Base-by-base conservation (phyloP, 2,329 filamentous ascomycete species). In the Fusarium udum region DNA sequence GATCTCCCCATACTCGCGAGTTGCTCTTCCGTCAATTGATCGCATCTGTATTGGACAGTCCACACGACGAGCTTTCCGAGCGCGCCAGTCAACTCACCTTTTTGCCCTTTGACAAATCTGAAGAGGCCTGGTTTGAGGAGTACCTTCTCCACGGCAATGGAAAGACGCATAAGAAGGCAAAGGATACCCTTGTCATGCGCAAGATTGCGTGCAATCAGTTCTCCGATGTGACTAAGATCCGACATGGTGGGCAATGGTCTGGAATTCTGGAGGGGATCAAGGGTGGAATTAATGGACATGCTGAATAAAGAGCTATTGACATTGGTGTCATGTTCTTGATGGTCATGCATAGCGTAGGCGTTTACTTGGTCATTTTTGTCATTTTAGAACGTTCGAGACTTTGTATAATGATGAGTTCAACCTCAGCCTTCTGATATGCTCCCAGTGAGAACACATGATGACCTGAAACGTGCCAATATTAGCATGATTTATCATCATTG, bases 81-180 rank as follows among this genome's bases (percentile, higher is more conserved):
- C 88, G 89, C 24, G 90, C 91, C 0, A 87, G 90, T 51, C 92
- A 95, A 79, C 85, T 97, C 1, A 87, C 94, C 14, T 91, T 92
- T 69, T 82, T 95, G 69, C 92, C 93, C 0, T 88, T 97, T n/a
- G 90, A 90, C 64, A 80, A 85, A 3, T 84, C 88, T 24, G 94
- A 97, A 79, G 93, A 95, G 79, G 79, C 79, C 9, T 95, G 93
- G 92, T 90, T 97, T 70, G 90, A 92, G 73, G 88, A 92, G 32
- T 92, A 88, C 65, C 83, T 97, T 42, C 85, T 89, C 0, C 84
- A 85, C 9, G 92, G 92, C 16, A 89, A 90, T 49, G 92, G 92
- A 6, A 90, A 89, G 77, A 87, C 85, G 46, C 82, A 92, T 13
- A 89, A 88, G 71, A 89, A 88, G 31, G 90, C 92, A 7, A 91